phyloP scores from a whole-genome alignment of 1,284 basidiomycete species.

The Ustilago curta region DNA sequence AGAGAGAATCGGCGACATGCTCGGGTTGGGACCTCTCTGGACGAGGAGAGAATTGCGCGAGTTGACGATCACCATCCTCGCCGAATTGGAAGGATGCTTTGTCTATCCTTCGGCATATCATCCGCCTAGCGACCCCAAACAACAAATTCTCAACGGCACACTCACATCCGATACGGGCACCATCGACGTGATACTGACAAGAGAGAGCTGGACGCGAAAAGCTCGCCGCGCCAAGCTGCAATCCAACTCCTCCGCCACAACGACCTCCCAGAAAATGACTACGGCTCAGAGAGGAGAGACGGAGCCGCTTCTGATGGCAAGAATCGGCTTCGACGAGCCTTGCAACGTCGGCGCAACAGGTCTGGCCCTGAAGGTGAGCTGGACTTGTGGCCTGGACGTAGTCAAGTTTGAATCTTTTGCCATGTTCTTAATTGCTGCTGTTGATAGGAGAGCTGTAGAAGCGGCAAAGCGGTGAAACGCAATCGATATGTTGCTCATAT shows the following conservation, averaged over 20 bases:
- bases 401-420: conserved; percentile 47
- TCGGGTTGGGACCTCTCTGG: conserved; percentile 15
- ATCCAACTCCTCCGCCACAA: neutral
- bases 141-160: neutral
- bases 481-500: neutral
- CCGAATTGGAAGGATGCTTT: conserved; percentile 22
- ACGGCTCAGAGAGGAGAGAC: neutral
- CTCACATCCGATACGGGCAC: neutral
- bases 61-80: neutral
- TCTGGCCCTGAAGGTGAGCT: conserved; percentile 19
- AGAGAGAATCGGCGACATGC: conserved; percentile 9
- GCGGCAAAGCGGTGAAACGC: neutral
- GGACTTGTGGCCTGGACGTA: conserved; percentile 30
- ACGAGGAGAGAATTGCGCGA: conserved; percentile 25
- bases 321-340: conserved; percentile 11
- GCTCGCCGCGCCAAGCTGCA: conserved; percentile 29
- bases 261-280: no score
- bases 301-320: conserved; percentile 19
- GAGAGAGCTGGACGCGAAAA: conserved; percentile 32
- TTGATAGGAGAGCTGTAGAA: conserved; percentile 10
- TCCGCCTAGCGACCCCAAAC: no score
- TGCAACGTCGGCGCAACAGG: conserved; percentile 10
- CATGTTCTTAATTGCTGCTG: conserved; percentile 30
- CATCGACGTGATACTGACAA: conserved; percentile 15
- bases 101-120: conserved; percentile 7